Evolutionary conservation across 306 rosid species (phyloP).

Genomic region (Prunus padus): DNA sequence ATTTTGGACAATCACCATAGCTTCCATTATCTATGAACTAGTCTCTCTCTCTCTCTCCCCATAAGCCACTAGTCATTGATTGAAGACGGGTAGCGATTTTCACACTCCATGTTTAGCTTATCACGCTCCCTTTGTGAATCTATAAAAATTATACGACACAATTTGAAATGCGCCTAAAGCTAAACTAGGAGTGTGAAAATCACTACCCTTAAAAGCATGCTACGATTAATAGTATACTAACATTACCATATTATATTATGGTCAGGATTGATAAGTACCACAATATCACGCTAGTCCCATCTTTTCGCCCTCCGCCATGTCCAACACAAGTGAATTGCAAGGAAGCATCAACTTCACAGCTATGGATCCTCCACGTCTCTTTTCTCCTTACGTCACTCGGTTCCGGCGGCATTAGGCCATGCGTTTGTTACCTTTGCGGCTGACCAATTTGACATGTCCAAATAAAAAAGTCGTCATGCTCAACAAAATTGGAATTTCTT

Average conservation of each 20-base stretch:
- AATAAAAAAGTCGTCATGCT: background rate
- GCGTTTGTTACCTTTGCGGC: conserved; percentile 86
- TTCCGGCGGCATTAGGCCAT: conserved; percentile 71
- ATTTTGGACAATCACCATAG: conserved; percentile 64
- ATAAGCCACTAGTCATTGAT: no score
- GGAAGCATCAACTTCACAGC: conserved; percentile 54
- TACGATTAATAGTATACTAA: conserved; percentile 53
- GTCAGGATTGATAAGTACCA: no score
- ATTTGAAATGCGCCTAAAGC: no score
- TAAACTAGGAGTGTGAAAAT: no score
- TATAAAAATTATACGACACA: no score
- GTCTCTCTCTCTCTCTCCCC: conserved; percentile 31
- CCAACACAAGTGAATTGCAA: conserved; percentile 68
- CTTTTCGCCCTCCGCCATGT: conserved; percentile 60
- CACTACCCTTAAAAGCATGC: no score
- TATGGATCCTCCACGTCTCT: conserved; percentile 48
- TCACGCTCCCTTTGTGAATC: no score
- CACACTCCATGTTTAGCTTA: no score
- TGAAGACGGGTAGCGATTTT: no score
- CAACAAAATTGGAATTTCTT: conserved; percentile 59
- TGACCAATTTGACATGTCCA: conserved; percentile 70
- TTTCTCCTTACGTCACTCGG: conserved; percentile 79
- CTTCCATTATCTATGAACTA: conserved; percentile 59
- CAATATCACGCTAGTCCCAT: conserved; percentile 64
- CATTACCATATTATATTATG: no score